A percentile compares a stretch with the other conserved stretches of the same genome.
These are phyloP conservation scores for Vaccinium corymbosum DNA, from an alignment of 148 eudicot genomes.

Conservation along the genomic window DNA sequence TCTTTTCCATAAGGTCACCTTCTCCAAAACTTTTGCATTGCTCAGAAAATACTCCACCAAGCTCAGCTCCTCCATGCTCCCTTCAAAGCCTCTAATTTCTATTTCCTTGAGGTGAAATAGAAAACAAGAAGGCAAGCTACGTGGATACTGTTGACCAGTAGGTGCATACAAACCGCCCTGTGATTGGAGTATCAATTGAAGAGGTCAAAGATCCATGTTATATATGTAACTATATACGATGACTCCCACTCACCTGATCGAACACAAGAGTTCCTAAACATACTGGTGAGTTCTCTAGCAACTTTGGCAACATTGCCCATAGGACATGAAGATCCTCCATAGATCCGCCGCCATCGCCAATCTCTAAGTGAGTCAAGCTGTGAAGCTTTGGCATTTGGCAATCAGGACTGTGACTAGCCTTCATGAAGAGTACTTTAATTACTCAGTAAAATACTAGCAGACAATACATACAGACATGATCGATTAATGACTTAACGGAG, in stretches of 20 bases:
- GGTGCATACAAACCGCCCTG: too few species aligned
- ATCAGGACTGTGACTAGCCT: background rate
- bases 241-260: background rate
- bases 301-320: background rate
- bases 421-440: background rate
- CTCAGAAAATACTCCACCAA: background rate
- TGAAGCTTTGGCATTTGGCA: background rate
- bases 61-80: background rate
- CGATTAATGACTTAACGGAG: background rate
- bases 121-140: conserved; percentile 12
- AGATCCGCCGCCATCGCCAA: background rate
- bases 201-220: background rate
- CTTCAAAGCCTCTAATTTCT: background rate
- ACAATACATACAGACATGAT: background rate
- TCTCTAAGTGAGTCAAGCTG: background rate
- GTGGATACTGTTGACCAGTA: background rate
- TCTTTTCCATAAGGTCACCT: background rate
- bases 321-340: background rate
- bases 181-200: background rate
- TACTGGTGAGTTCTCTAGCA: background rate
- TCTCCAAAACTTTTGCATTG: conserved; percentile 13
- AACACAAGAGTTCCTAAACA: background rate
- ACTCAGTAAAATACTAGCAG: background rate
- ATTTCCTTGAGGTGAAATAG: conserved; percentile 14
- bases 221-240: background rate